Base-by-base conservation (phyloP, 345 rosid genomes). In the Rhodomyrtus tomentosa region DNA sequence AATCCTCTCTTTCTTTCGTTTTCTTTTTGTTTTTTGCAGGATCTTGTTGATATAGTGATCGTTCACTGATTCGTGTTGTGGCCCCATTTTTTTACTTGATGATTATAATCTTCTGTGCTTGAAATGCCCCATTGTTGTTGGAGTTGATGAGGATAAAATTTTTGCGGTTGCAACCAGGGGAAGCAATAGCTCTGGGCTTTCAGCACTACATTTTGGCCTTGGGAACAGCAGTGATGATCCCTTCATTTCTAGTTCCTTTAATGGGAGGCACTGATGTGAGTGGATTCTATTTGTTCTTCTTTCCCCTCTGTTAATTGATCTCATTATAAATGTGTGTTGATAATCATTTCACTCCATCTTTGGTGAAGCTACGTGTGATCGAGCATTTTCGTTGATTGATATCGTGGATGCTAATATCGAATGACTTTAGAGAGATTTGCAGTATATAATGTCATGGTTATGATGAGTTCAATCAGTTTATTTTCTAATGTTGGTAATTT, bases 181-280 rank as follows among this genome's bases (percentile, higher is more conserved):
- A 97, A 88, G 93, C 99, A 2, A 92, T 97, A 82, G 98, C 96
- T 88, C 87, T 96, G 92, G 99, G 98, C 7, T 97, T 97, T 81
- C 95, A 97, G 87, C 99, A 97, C 92, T 97, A 97, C 86, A 90
- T 97, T 91, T 87, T 97, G 89, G 96, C 99, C 62, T 87, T 97
- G 84, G 99, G 99, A 79, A 96, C 99, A 74, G 99, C 98, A 11
- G 99, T 97, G 84, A 97, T 97, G 99, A 97, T 97, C 85, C 99
- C 99, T 87, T 92, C 99, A 18, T 89, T 97, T 92, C 97, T 97
- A 85, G 99, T 97, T 88, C 99, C 98, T 83, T 87, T 95, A 88
- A 97, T 97, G 99, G 99, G 99, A 84, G 99, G 99, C 80, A 86
- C 87, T 88, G 93, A 92, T 90, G 99, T 97, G 87, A 92, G 96